Percentiles rank a stretch among this genome's conserved stretches.
phyloP scores from a whole-genome alignment of 352 stramenopile genomes.

The Pythium phragmiticola region DNA sequence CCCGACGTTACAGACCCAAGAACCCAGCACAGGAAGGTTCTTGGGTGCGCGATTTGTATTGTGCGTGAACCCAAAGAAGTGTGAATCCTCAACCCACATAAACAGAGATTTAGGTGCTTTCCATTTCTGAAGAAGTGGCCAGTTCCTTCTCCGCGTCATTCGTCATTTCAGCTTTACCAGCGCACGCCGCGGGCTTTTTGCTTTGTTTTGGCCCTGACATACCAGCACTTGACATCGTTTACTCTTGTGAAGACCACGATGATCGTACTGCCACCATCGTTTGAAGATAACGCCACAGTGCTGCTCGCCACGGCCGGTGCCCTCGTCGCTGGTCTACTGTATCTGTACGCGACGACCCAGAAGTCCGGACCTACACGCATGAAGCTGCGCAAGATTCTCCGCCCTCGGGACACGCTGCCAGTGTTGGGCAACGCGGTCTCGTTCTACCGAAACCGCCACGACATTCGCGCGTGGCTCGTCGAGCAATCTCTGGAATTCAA shows the following conservation, averaged over 20 bases:
- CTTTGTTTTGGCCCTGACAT: too few species aligned
- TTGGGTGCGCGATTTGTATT: too few species aligned
- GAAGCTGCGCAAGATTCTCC: constrained; percentile 11
- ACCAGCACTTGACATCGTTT: too few species aligned
- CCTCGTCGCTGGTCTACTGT: background rate
- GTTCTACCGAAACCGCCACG: background rate
- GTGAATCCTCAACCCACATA: too few species aligned
- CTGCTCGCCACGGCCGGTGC: background rate
- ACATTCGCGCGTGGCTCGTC: constrained; percentile 10
- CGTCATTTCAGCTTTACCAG: too few species aligned
- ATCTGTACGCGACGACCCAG: constrained; percentile 1
- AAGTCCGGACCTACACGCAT: background rate
- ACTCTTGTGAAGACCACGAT: background rate
- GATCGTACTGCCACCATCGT: constrained; percentile 8
- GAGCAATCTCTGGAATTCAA: constrained; percentile 16
- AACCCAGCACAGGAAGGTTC: too few species aligned
- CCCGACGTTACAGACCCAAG: too few species aligned
- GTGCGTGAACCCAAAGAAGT: too few species aligned
- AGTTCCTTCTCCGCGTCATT: too few species aligned
- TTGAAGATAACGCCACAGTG: background rate
- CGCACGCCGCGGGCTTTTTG: too few species aligned
- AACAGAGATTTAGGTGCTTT: too few species aligned
- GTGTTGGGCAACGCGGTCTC: constrained; percentile 8
- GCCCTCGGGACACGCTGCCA: constrained; percentile 9
- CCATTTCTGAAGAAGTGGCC: too few species aligned